A percentile compares a stretch with the other conserved stretches of the same genome.
These are phyloP conservation scores for Syzygium grande DNA, from an alignment of 345 rosid species.

Conservation along the genomic window DNA sequence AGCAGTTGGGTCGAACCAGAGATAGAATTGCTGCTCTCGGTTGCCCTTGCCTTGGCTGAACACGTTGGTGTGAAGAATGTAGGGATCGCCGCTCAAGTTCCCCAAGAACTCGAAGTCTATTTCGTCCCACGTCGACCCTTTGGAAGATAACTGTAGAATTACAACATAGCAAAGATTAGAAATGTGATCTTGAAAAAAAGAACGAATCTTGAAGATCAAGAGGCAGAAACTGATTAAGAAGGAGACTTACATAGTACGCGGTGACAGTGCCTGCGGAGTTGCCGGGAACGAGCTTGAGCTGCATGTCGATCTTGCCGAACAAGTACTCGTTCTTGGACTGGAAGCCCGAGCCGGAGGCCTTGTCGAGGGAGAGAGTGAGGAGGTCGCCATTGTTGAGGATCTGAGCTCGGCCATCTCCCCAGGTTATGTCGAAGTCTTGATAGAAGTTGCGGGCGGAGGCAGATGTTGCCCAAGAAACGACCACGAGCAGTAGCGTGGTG, in stretches of 20 bases:
- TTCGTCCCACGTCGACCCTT: constrained; percentile 66
- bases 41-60: constrained; percentile 52
- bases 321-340: constrained; percentile 47
- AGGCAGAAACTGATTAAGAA: background rate
- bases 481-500: background rate
- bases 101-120: constrained; percentile 63
- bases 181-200: background rate
- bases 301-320: constrained; percentile 61
- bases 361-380: constrained; percentile 55
- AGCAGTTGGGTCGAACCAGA: constrained; percentile 59
- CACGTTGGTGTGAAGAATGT: constrained; percentile 56
- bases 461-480: background rate
- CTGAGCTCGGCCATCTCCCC: constrained; percentile 54
- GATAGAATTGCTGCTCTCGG: constrained; percentile 58
- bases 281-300: constrained; percentile 65
- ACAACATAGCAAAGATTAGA: background rate
- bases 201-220: background rate
- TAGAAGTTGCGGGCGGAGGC: constrained; percentile 24
- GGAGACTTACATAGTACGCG: constrained; percentile 21
- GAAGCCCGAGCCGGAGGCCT: constrained; percentile 63
- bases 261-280: constrained; percentile 83
- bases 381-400: constrained; percentile 47
- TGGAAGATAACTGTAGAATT: constrained; percentile 35
- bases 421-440: constrained; percentile 38
- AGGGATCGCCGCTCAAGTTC: constrained; percentile 56